Evolutionary conservation across 208 protist species (phyloP), one percentile per base, ranked within the genome.

Genomic region (Vickermania ingenoplastis): DNA sequence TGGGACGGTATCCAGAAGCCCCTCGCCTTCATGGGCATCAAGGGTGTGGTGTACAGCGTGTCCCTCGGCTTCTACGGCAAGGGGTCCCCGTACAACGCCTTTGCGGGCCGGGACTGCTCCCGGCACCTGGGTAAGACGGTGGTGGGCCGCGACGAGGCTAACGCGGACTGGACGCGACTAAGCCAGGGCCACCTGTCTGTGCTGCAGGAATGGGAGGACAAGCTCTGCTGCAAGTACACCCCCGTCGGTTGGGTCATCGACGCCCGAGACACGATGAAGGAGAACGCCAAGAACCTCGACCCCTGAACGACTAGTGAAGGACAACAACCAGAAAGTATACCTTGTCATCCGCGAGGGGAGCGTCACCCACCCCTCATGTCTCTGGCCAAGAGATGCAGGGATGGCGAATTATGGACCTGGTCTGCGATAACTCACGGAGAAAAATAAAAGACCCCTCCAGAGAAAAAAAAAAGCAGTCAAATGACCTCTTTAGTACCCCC

Each of bases 161-260:
- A 92, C 64, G 77, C 78, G 7, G 81, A 92, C 61, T 95, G 89
- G 86, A 87, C 83, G 7, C 77, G 61, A n/a, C 84, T 95, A 4
- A 71, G 71, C 2, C 64, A 70, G 14, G 48, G 29, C 1, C 81
- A 95, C 59, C 51, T 89, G 48, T 57, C 73, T 41, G 81, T 69
- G 11, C 71, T 95, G n/a, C 73, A 92, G 31, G 86, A 93, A 57
- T 95, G 89, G 89, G 89, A 92, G 67, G 84, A 85, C 65, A 71
- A 70, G 17, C 61, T 95, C 23, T 67, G 81, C 49, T 77, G 75
- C 61, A 95, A 95, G 70, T 95, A 95, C 69, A 57, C 70, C 25
- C 65, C 59, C 14, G 86, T 91, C 17, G 86, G 86, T 7, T 94
- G 86, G 83, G 69, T 94, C 31, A 72, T 73, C 31, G 76, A 84